Conservation (phyloP, 2,329 filamentous ascomycete species). For the Beauveria varroae region DNA sequence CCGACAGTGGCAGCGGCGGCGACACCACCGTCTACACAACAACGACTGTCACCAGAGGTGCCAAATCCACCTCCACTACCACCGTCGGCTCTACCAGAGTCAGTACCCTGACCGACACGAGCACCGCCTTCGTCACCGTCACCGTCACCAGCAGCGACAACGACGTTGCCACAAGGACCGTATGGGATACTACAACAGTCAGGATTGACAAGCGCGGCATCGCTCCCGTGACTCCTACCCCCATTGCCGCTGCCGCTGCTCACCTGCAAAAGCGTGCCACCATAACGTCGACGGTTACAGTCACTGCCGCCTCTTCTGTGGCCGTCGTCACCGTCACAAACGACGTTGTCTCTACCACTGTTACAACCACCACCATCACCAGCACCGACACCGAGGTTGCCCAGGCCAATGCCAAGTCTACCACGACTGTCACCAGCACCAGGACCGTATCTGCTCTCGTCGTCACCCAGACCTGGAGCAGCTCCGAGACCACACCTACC, state of each 20-base stretch:
- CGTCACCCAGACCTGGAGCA: constrained; percentile 23
- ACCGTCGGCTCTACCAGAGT: constrained; percentile 15
- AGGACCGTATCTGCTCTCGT: constrained; percentile 16
- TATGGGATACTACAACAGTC: constrained; percentile 28
- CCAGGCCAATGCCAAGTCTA: constrained; percentile 29
- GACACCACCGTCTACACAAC: constrained; percentile 25
- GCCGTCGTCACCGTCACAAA: constrained; percentile 22
- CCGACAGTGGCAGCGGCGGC: neutral
- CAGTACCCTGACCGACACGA: constrained; percentile 15
- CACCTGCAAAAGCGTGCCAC: constrained; percentile 28
- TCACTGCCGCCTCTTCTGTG: constrained; percentile 20
- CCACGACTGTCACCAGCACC: constrained; percentile 30
- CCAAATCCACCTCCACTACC: constrained; percentile 5
- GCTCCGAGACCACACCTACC: constrained; percentile 21
- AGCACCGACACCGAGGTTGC: constrained; percentile 26
- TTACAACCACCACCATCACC: constrained; percentile 21
- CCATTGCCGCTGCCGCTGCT: neutral
- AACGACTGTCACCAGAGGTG: constrained; percentile 22
- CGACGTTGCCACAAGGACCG: constrained; percentile 28
- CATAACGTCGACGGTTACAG: constrained; percentile 24
- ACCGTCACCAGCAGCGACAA: constrained; percentile 29
- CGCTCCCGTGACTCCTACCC: neutral
- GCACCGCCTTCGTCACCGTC: constrained; percentile 26
- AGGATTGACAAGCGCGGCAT: constrained; percentile 27
- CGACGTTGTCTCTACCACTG: constrained; percentile 26